These are phyloP conservation scores for Acacia confusa DNA, from an alignment of 306 rosid species.

Conservation along the genomic window DNA sequence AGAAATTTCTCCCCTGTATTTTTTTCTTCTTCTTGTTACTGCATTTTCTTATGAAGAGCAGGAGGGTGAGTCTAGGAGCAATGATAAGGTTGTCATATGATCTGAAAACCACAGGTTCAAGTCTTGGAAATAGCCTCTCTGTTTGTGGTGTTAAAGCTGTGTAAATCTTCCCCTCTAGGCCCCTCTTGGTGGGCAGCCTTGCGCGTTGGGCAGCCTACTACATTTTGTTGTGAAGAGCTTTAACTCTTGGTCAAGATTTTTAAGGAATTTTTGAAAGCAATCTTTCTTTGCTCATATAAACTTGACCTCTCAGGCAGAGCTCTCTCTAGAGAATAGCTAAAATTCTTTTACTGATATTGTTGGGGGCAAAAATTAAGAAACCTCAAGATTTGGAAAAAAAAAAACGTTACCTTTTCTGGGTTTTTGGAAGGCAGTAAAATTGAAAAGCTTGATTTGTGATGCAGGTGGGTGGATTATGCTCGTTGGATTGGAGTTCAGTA, in stretches of 20 bases:
- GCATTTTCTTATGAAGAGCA: background rate
- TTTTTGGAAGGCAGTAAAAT: background rate
- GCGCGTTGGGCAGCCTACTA: too few species aligned
- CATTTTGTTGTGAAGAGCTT: background rate
- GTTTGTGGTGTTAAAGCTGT: too few species aligned
- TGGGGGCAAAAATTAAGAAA: background rate
- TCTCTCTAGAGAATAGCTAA: background rate
- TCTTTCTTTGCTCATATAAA: background rate
- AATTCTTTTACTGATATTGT: conserved; percentile 3
- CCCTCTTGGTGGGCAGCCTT: too few species aligned
- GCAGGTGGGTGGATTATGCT: conserved; percentile 96
- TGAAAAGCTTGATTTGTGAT: conserved; percentile 18
- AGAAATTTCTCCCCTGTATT: conserved; percentile 30
- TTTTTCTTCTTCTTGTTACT: background rate
- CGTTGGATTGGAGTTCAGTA: conserved; percentile 79
- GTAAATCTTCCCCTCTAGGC: too few species aligned
- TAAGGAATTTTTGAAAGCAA: background rate
- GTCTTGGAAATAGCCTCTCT: too few species aligned
- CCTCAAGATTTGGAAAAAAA: too few species aligned
- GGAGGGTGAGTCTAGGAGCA: too few species aligned
- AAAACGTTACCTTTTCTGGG: too few species aligned
- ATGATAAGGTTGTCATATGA: too few species aligned
- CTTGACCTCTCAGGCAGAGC: background rate
- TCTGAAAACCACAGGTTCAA: too few species aligned
- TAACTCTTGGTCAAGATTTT: background rate